phyloP scores from a whole-genome alignment of 2,329 filamentous ascomycete species.

The Sclerotinia trifoliorum region DNA sequence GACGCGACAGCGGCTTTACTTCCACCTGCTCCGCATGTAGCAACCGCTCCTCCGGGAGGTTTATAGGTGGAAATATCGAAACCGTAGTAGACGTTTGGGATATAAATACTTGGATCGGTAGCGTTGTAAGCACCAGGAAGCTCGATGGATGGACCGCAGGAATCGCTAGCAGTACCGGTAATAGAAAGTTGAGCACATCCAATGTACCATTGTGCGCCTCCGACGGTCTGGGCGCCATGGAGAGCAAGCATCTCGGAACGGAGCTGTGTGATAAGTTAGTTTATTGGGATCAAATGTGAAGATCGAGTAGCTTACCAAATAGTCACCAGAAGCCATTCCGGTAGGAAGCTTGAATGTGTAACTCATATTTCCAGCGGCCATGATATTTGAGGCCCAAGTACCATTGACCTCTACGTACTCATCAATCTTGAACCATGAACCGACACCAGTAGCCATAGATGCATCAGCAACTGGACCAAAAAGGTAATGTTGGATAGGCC shows the following conservation, averaged over 20 bases:
- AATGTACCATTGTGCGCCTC: slow-evolving; percentile 35
- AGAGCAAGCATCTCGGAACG: slow-evolving; percentile 35
- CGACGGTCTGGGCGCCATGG: slow-evolving; percentile 30
- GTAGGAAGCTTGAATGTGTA: slow-evolving; percentile 33
- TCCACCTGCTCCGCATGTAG: slow-evolving; percentile 22
- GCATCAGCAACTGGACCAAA: slow-evolving; percentile 37
- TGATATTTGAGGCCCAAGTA: slow-evolving; percentile 38
- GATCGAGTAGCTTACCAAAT: slow-evolving; percentile 23
- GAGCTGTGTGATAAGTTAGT: slow-evolving; percentile 22
- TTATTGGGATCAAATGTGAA: background rate
- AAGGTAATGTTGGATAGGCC: slow-evolving; percentile 45
- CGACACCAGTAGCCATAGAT: slow-evolving; percentile 36
- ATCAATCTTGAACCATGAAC: slow-evolving; percentile 40
- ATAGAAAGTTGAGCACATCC: slow-evolving; percentile 34
- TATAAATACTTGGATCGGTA: slow-evolving; percentile 32
- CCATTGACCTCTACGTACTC: slow-evolving; percentile 36
- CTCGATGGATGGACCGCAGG: slow-evolving; percentile 30
- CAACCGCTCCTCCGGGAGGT: slow-evolving; percentile 31
- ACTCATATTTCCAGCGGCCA: slow-evolving; percentile 35
- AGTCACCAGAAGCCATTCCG: slow-evolving; percentile 32
- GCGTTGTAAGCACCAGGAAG: slow-evolving; percentile 32
- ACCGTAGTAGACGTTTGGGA: slow-evolving; percentile 32
- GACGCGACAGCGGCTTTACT: background rate
- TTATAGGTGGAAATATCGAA: slow-evolving; percentile 31
- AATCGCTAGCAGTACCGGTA: slow-evolving; percentile 27